Base-by-base conservation (phyloP, 192 early-diverging fungal species). In the Coemansia sp. region DNA sequence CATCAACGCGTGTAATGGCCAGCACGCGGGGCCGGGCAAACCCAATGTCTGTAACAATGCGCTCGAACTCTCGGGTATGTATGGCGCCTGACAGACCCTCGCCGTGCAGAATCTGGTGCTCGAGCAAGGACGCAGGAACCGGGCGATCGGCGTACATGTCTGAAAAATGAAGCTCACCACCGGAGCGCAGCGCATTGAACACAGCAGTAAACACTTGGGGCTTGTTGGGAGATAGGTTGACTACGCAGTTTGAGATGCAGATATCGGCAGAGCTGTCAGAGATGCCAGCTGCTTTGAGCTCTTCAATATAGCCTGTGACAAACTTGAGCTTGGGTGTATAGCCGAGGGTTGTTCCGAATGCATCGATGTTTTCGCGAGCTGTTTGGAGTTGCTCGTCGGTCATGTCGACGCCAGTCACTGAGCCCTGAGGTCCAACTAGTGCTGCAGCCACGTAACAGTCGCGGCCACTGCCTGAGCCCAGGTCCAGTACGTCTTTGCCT, bases 201-300 rank as follows among this genome's bases (percentile, higher is more conserved):
- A 79, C 80, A 65, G 76, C 48, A n/a, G 21, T 41, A 31, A 82
- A 63, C 1, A 82, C 76, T 35, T 61, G 53, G 21, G 66, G 53
- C 68, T 82, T 79, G 63, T 79, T 66, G 35, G 75, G 80, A 23
- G 72, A 82, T 57, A 82, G 68, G n/a, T 82, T 82, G 48, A 82
- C 66, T 3, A 64, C 80, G 63, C 59, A 65, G 67, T 82, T 82
- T 27, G 76, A 78, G 54, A 82, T 82, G 55, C 72, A 74, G 48
- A 82, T 45, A 45, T 82, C 80, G 19, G 61, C 67, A 5, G 80
- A 74, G n/a, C 35, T 59, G 0, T 65, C 29, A 35, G 65, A 58
- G 25, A 64, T 59, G 23, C 38, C 76, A 0, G 68, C 62, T 37
- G 49, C 57, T 41, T 68, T 41, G 50, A 82, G 65, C 26, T 65